Evolutionary conservation across 352 stramenopile genomes (phyloP).

Genomic region (Phytophthora pinifolia): DNA sequence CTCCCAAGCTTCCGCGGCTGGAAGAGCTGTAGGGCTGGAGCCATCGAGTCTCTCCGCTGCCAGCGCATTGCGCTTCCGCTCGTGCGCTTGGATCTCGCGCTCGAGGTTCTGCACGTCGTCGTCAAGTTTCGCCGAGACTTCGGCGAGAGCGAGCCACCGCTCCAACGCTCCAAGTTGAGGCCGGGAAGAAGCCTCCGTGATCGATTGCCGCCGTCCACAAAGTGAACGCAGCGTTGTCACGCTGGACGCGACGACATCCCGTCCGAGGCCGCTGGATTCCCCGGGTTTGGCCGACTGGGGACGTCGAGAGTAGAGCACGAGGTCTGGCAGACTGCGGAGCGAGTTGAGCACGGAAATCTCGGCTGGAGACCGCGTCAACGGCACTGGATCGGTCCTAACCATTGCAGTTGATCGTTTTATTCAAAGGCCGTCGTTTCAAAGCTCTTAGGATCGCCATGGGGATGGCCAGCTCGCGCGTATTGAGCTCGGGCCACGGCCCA

Average conservation of each 20-base stretch:
- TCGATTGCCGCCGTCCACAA: constrained; percentile 17
- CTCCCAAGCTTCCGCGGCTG: constrained; percentile 26
- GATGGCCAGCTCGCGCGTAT: constrained; percentile 22
- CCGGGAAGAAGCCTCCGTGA: constrained; percentile 1
- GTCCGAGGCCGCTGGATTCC: background rate
- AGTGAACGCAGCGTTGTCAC: constrained; percentile 27
- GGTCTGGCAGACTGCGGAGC: constrained; percentile 19
- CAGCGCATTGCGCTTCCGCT: constrained; percentile 18
- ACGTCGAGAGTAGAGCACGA: constrained; percentile 21
- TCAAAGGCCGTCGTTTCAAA: constrained; percentile 32
- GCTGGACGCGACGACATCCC: constrained; percentile 17
- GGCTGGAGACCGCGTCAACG: constrained; percentile 27
- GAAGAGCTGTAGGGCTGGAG: constrained; percentile 14
- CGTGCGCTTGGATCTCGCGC: constrained; percentile 23
- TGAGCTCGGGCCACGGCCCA: constrained; percentile 7
- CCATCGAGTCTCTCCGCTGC: background rate
- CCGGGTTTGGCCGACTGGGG: constrained; percentile 21
- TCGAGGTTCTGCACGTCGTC: constrained; percentile 20
- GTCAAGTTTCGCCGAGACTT: constrained; percentile 22
- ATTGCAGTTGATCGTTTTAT: constrained; percentile 18
- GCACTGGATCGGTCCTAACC: constrained; percentile 18
- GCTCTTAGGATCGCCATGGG: constrained; percentile 16
- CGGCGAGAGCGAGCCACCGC: constrained; percentile 24
- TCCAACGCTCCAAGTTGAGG: constrained; percentile 16
- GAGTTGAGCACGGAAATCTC: constrained; percentile 31